A percentile compares a stretch with the other conserved stretches of the same genome.
Conservation (phyloP, 192 early-diverging fungal species). For the Gaertneriomyces semiglobifer region DNA sequence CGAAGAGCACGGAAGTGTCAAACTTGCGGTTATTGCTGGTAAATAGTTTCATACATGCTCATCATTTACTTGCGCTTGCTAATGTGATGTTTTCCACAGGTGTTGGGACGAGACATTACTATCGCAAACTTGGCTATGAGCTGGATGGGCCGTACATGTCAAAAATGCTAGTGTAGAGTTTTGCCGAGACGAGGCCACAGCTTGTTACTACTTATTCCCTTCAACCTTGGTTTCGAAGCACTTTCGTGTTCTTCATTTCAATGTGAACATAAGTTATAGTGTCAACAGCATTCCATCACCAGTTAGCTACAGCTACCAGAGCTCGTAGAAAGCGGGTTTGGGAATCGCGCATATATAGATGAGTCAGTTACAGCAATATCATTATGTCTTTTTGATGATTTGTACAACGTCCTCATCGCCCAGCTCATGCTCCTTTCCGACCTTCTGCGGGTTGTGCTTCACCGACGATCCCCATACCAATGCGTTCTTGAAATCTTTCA, state of each 20-base stretch:
- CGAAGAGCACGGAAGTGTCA: slow-evolving; percentile 93
- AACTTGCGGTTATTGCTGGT: slow-evolving; percentile 93
- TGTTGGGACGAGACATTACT: slow-evolving; percentile 96
- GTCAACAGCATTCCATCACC: too few relatives aligned
- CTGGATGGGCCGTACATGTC: slow-evolving; percentile 95
- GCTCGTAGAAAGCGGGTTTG: too few relatives aligned
- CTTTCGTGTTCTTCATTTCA: too few relatives aligned
- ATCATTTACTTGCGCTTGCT: not conserved
- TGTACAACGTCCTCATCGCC: slow-evolving; percentile 97
- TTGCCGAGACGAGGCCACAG: not conserved
- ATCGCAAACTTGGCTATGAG: slow-evolving; percentile 92
- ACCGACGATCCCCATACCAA: slow-evolving; percentile 94
- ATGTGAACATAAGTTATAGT: too few relatives aligned
- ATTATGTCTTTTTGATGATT: slow-evolving; percentile 41
- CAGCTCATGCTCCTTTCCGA: slow-evolving; percentile 88
- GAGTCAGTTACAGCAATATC: not conserved
- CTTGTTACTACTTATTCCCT: too few relatives aligned
- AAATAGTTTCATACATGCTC: slow-evolving; percentile 1
- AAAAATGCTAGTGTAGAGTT: slow-evolving; percentile 61
- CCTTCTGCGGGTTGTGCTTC: slow-evolving; percentile 98
- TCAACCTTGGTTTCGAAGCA: too few relatives aligned
- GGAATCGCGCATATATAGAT: too few relatives aligned
- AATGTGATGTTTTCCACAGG: slow-evolving; percentile 42
- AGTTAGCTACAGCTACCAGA: too few relatives aligned
- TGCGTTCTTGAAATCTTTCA: slow-evolving; percentile 88